Evolutionary conservation across 2,329 filamentous ascomycete species (phyloP), one percentile per base, ranked within the genome.

Genomic region (Alternaria sp.): DNA sequence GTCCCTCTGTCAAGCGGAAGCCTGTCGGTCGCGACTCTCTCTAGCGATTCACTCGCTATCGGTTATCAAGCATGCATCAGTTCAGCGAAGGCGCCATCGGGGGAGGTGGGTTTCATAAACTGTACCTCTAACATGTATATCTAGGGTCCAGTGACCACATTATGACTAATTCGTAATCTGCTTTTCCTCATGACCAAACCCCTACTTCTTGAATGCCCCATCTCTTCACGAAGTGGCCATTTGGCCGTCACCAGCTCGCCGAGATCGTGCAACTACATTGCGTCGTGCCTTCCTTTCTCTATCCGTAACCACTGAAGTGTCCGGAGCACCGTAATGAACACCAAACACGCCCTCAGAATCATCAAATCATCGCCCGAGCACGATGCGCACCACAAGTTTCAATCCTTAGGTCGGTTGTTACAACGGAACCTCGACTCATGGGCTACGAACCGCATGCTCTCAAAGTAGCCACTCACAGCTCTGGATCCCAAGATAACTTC

Each of bases 1-100:
- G 50, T n/a, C 55, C 60, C 12, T 41, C 61, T 20, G 53, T 65
- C 4, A 57, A 56, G 30, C 68, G 67, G 22, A 69, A 69, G 45
- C 66, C 64, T 25, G 57, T 71, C 12, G 46, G 34, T 22, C 41
- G n/a, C 20, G 58, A 34, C 20, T 60, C 54, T 27, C 16, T 57
- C 10, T 60, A 53, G 27, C 50, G 53, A 45, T 16, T 40, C 40
- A 48, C 14, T 36, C 16, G 20, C 8, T 38, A n/a, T 38, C 20
- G 30, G 30, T 25, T n/a, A 50, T 50, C 46, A 50, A 22, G 22
- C 32, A 50, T 50, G 32, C 32, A 50, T 14, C 20, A 50, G 46
- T 50, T 50, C 16, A 50, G 46, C 50, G 32, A 52, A 52, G 36
- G 50, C 50, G 50, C 22, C n/a, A 30, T 52, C 8, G 34, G 50